Evolutionary conservation across 176 grass and related monocot genomes (phyloP).

Genomic region (Juncus inflexus): DNA sequence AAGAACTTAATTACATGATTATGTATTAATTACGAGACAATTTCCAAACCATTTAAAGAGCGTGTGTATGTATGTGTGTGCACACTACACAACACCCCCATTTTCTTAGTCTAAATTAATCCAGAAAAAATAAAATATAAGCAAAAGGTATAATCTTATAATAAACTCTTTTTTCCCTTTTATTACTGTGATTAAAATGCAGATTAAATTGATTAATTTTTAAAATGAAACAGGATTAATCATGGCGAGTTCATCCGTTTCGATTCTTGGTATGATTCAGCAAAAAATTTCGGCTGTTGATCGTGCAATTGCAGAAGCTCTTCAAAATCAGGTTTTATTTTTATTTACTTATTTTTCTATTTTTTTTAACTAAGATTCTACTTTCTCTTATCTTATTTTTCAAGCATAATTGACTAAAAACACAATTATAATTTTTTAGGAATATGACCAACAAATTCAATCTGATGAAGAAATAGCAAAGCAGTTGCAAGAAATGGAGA

Average conservation of each 20-base stretch:
- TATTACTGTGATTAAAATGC: neutral
- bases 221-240: neutral
- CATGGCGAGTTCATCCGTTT: slow-evolving; percentile 2
- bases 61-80: too few relatives aligned
- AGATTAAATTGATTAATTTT: neutral
- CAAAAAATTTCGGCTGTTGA: slow-evolving; percentile 1
- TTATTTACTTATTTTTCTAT: neutral
- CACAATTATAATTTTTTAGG: neutral
- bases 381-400: slow-evolving; percentile 1
- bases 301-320: slow-evolving; percentile 12
- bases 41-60: too few relatives aligned
- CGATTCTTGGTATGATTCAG: neutral
- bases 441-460: neutral
- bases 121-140: too few relatives aligned
- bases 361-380: neutral
- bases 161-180: too few relatives aligned
- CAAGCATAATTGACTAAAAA: neutral
- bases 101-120: too few relatives aligned
- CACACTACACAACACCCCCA: too few relatives aligned
- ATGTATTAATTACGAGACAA: too few relatives aligned
- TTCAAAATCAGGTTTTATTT: slow-evolving; percentile 13
- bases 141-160: too few relatives aligned
- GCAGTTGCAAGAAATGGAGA: slow-evolving; percentile 30
- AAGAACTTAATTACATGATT: too few relatives aligned
- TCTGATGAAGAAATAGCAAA: slow-evolving; percentile 30